A percentile compares a stretch with the other conserved stretches of the same genome.
phyloP scores from a whole-genome alignment of 208 protist genomes.

The Leishmania tropica region DNA sequence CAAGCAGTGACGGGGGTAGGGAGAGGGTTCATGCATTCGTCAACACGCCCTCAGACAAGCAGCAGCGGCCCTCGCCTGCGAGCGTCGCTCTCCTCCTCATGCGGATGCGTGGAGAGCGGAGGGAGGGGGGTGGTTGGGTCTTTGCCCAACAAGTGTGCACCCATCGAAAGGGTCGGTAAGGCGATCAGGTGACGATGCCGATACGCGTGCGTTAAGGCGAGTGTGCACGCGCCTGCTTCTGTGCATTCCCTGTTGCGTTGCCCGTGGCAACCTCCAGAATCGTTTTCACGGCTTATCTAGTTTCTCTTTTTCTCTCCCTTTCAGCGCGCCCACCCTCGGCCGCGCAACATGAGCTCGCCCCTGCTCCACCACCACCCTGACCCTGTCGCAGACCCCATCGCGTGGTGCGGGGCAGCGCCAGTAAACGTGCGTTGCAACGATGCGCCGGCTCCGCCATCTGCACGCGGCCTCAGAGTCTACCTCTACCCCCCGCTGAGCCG shows the following conservation, averaged over 20 bases:
- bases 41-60: neutral
- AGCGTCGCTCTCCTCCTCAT: neutral
- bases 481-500: neutral
- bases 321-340: too few species aligned
- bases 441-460: neutral
- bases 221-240: neutral
- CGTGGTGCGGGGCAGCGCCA: too few species aligned
- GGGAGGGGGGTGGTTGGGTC: neutral
- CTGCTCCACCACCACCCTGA: too few species aligned
- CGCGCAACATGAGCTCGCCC: too few species aligned
- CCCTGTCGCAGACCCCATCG: too few species aligned
- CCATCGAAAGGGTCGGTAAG: neutral
- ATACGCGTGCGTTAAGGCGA: neutral
- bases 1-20: constrained; percentile 27
- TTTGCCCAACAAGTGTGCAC: neutral
- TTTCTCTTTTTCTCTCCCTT: neutral
- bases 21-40: neutral
- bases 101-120: neutral
- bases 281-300: neutral
- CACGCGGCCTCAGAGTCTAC: neutral
- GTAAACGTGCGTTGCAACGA: neutral
- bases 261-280: neutral
- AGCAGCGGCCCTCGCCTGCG: neutral
- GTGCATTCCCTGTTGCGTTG: neutral
- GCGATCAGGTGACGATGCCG: neutral